Conservation (phyloP, 768 basidiomycete genomes). For the Mycena polygramma region DNA sequence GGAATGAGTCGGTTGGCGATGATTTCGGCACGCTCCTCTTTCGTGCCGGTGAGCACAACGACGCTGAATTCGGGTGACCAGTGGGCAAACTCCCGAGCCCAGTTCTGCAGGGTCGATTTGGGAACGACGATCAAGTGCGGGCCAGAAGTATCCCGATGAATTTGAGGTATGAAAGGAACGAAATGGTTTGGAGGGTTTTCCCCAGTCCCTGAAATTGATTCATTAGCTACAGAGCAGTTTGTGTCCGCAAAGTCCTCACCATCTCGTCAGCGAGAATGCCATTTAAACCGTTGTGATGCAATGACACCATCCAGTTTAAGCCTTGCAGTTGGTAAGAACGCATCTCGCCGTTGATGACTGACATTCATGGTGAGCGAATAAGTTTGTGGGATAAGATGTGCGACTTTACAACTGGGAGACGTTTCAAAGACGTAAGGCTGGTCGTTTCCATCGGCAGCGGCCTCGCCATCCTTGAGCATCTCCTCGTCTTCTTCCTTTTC, state of each 20-base stretch:
- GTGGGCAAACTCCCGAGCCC: constrained; percentile 90
- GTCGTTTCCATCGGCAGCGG: constrained; percentile 84
- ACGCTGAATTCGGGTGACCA: constrained; percentile 94
- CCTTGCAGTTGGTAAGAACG: constrained; percentile 96
- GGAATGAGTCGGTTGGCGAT: constrained; percentile 85
- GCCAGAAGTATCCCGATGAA: constrained; percentile 81
- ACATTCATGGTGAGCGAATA: constrained; percentile 19
- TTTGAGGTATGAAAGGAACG: constrained; percentile 95
- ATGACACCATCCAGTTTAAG: constrained; percentile 95
- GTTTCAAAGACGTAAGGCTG: constrained; percentile 96
- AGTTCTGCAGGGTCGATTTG: constrained; percentile 98
- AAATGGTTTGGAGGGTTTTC: constrained; percentile 98
- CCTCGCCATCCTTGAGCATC: constrained; percentile 87
- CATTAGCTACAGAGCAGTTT: constrained; percentile 24
- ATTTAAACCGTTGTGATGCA: constrained; percentile 96
- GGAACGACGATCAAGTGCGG: constrained; percentile 97
- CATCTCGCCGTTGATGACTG: constrained; percentile 93
- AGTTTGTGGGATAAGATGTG: not conserved
- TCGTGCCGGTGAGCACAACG: constrained; percentile 85
- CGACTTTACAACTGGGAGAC: constrained; percentile 84
- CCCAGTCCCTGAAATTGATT: constrained; percentile 81
- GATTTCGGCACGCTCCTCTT: constrained; percentile 89
- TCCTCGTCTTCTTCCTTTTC: constrained; percentile 99
- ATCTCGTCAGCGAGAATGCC: constrained; percentile 99
- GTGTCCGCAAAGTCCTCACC: constrained; percentile 54